These are phyloP conservation scores for Debaryomyces nepalensis DNA, from an alignment of 1,139 yeast genomes.

Conservation along the genomic window DNA sequence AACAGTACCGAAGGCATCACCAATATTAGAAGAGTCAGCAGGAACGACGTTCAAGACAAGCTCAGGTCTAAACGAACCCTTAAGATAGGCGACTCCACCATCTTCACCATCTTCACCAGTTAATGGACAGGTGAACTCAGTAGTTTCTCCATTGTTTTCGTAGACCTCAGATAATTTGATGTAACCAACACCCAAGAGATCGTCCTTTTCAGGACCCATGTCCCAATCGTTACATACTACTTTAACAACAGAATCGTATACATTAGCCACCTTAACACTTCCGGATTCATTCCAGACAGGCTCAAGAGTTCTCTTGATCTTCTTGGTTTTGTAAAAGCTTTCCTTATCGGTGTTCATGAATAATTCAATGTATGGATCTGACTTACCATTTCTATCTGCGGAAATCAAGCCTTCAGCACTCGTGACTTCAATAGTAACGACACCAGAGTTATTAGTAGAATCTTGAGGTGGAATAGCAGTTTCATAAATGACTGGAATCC, in stretches of 20 bases:
- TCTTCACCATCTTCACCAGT: conserved; percentile 57
- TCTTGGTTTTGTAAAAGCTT: conserved; percentile 70
- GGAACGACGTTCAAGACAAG: conserved; percentile 58
- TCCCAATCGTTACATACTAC: conserved; percentile 87
- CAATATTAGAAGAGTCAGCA: conserved; percentile 39
- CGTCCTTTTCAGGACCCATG: conserved; percentile 84
- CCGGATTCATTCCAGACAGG: conserved; percentile 83
- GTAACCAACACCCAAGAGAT: conserved; percentile 70
- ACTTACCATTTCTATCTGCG: conserved; percentile 87
- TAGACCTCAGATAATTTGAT: conserved; percentile 66
- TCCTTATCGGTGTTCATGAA: conserved; percentile 65
- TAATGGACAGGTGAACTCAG: conserved; percentile 58
- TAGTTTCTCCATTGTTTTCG: conserved; percentile 49
- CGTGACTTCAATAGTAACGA: conserved; percentile 61
- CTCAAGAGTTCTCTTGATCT: conserved; percentile 79
- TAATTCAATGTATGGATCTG: conserved; percentile 86
- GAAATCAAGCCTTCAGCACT: conserved; percentile 75
- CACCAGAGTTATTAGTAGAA: conserved; percentile 76
- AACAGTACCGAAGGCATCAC: conserved; percentile 44
- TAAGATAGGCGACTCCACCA: conserved; percentile 67
- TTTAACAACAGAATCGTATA: conserved; percentile 61
- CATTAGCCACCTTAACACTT: conserved; percentile 57
- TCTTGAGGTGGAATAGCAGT: conserved; percentile 73
- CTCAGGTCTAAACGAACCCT: conserved; percentile 68
- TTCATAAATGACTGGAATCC: conserved; percentile 72